phyloP scores from a whole-genome alignment of 345 rosid genomes.

The Eucalyptus melliodora region DNA sequence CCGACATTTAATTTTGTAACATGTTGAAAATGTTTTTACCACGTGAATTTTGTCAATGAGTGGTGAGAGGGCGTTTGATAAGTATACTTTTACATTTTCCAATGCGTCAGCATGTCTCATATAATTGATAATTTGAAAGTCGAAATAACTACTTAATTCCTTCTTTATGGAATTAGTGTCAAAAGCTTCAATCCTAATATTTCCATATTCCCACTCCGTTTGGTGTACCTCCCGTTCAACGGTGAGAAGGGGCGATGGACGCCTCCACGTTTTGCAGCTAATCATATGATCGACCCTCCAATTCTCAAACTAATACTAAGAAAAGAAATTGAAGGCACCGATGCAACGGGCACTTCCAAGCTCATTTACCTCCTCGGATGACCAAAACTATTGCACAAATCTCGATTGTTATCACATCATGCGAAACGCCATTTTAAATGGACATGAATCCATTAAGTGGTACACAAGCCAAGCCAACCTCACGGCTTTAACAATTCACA shows the following conservation, averaged over 20 bases:
- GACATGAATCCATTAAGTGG: not conserved
- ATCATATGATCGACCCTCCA: not conserved
- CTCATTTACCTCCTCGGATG: not conserved
- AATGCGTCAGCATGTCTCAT: not conserved
- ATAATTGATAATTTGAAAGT: not conserved
- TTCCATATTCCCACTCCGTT: not conserved
- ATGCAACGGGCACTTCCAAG: not conserved
- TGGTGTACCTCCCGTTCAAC: not conserved
- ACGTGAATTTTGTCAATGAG: not conserved
- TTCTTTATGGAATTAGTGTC: not conserved
- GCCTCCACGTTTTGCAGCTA: not conserved
- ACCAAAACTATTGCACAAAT: not conserved
- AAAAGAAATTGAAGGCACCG: not conserved
- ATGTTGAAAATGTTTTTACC: not conserved
- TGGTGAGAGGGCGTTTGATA: not conserved
- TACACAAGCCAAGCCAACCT: not conserved
- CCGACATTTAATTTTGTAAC: not conserved
- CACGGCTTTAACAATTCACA: not conserved
- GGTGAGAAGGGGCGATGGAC: not conserved
- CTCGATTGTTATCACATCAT: not conserved
- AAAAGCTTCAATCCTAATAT: not conserved
- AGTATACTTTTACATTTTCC: not conserved
- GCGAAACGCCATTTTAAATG: not conserved
- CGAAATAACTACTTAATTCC: not conserved
- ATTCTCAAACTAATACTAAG: not conserved